phyloP scores from a whole-genome alignment of 2,329 filamentous ascomycete genomes.

The Tetracladium maxilliforme region DNA sequence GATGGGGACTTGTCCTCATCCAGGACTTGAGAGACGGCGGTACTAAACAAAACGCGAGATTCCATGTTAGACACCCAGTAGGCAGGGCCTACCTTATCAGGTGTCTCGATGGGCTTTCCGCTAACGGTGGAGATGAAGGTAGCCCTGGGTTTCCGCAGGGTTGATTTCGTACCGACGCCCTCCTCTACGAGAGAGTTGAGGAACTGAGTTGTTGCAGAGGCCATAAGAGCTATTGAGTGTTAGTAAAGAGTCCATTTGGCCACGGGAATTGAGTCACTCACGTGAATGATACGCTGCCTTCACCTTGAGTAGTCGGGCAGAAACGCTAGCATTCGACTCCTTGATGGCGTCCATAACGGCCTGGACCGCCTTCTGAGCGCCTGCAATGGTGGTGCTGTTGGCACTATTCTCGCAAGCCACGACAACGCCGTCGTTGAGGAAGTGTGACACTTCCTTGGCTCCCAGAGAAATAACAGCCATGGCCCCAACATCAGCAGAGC shows the following conservation, averaged over 20 bases:
- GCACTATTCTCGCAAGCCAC: conserved; percentile 7
- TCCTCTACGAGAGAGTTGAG: no score
- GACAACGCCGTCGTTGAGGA: conserved; percentile 2
- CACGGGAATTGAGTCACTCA: no score
- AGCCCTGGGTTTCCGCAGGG: no score
- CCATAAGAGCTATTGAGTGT: no score
- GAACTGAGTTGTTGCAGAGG: no score
- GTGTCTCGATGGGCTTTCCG: no score
- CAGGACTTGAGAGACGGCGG: no score
- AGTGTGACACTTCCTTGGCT: conserved; percentile 2
- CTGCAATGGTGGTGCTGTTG: conserved; percentile 9
- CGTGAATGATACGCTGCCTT: conserved; percentile 25
- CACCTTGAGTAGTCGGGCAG: conserved; percentile 17
- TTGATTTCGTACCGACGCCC: no score
- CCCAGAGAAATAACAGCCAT: conserved; percentile 29
- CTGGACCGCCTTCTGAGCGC: conserved; percentile 13
- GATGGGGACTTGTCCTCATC: conserved; percentile 7
- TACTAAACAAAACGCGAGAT: conserved; percentile 5
- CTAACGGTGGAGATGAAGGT: no score
- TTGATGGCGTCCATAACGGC: conserved; percentile 9
- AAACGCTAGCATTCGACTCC: conserved; percentile 10
- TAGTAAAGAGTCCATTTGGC: no score
- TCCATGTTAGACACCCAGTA: conserved; percentile 4
- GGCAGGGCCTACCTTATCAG: conserved; percentile 1
- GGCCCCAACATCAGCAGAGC: conserved; percentile 18